Base-by-base conservation (phyloP, 805 yeast species). In the Sungouiozyma intestinalis region DNA sequence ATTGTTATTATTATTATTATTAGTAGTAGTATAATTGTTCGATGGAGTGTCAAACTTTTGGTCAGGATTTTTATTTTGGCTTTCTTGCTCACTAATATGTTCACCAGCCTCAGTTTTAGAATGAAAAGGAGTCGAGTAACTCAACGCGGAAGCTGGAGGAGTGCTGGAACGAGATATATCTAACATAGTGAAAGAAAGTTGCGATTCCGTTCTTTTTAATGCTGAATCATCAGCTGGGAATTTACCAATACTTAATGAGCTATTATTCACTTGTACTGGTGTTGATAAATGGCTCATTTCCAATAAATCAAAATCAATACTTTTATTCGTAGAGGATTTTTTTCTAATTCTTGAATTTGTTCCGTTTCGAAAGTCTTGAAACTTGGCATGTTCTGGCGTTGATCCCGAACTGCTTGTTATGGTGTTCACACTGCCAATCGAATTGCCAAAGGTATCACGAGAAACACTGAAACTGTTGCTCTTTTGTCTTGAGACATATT, bases 121-220 rank as follows among this genome's bases (percentile, higher is more conserved):
- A 24, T 24, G 29, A 11, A 24, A 24, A 24, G 29, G 29, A 7
- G 29, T 24, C 29, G 29, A 24, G 29, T 24, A 24, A 24, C 29
- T 21, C 8, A 32, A 33, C 7, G 40, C 18, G 19, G 42, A 45
- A 2, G 53, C 51, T 18, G 58, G 55, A 8, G 64, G 63, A 0
- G 63, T 56, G 33, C 51, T 50, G 18, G 59, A 49, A 21, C 63
- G 44, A 14, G 63, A 57, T 15, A 52, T 38, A 39, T 55, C 58
- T 19, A 49, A 33, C 39, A 57, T 40, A 7, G 61, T 47, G 16
- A 61, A 51, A 3, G 64, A 60, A 14, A 51, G 39, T 33, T 53
- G 57, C 2, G 65, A 61, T 32, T 58, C 62, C 15, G 54, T 57
- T 46, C 54, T 51, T 27, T 51, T 53, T 35, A 60, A 38, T 15